Evolutionary conservation across 2,329 filamentous ascomycete species (phyloP), one percentile per base, ranked within the genome.

Genomic region (Graphilbum fragrans): DNA sequence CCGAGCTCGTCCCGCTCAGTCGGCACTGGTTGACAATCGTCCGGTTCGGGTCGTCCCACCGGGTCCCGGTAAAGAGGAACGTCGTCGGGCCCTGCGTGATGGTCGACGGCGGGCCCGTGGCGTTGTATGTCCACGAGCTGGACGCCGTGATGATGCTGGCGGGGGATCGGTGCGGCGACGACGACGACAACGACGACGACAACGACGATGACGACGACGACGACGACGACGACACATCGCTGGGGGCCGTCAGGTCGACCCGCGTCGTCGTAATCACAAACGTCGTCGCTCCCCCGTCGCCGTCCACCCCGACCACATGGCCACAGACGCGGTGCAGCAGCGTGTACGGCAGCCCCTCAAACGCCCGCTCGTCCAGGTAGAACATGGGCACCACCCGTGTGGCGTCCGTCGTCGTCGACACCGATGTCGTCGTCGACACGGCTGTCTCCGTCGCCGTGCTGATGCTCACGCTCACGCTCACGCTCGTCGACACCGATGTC

Each of bases 61-160:
- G 43, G 11, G 51, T 50, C 19, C 49, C 50, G 16, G 50, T 55
- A 39, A 47, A 55, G 27, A 50, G 34, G 40, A 54, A 55, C 1
- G 52, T 55, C 9, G 45, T 43, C 2, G 50, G 53, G 8, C 52
- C 52, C 33, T 55, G 53, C 18, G 52, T 55, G 39, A 54, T 49
- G 41, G 52, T 55, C 25, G 46, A 52, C 3, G 52, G 45, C 7
- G 45, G 39, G 37, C 49, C 50, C 11, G 49, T 55, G 8, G 36
- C 38, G 44, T 50, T 51, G n/a, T n/a, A n/a, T 29, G 42, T 41
- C 42, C 44, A 46, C 5, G 41, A 41, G 38, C 21, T 35, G 31
- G 42, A 38, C 33, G 44, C 42, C 5, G 46, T 38, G 34, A 42
- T 45, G 35, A 27, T 25, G 38, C 36, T 14, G 18, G 42, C 12